Base-by-base conservation (phyloP, 2,329 filamentous ascomycete species). In the Parastagonospora avenae region DNA sequence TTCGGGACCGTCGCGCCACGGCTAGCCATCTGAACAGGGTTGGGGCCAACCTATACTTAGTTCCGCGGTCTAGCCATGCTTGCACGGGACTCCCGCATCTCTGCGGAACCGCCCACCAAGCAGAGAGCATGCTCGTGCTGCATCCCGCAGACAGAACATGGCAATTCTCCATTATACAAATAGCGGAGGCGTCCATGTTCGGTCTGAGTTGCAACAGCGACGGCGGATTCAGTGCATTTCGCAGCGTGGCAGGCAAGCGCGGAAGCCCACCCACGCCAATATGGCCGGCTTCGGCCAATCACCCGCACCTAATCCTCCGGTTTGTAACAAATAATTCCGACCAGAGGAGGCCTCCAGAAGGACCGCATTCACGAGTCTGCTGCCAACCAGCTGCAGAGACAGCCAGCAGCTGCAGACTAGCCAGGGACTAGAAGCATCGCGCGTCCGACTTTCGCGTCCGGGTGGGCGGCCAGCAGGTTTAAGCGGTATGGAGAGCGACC, bases 391-490 rank as follows among this genome's bases (percentile, higher is more conserved):
- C 44, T 59, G 58, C 62, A 58, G 55, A 44, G 50, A 52, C 51
- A 57, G 51, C 52, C 52, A 43, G 46, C 57, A 48, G 46, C 45
- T 37, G 44, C 37, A 42, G 50, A 60, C 61, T 60, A 62, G 42
- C 48, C 42, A 42, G 37, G 27, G 44, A 53, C 64, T 64, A 63
- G 57, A 63, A 15, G 14, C 28, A 42, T 48, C 50, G 50, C 49
- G 57, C 51, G 42, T 56, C 54, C 54, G 53, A 53, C 46, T 42
- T 58, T 61, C 52, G 52, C 55, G 45, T 63, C 60, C 5, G 60
- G 60, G 55, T 66, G 59, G 57, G 55, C 52, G 53, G 54, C 53
- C 50, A 57, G 61, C 60, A 71, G 50, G 49, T 59, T 52, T 61
- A 60, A 45, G 63, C 64, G 62, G 46, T 40, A 45, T 46, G 46